Percentiles rank a stretch among this genome's conserved stretches.
Evolutionary conservation across 768 basidiomycete species (phyloP).

Genomic region (Dacryopinax spathularia): DNA sequence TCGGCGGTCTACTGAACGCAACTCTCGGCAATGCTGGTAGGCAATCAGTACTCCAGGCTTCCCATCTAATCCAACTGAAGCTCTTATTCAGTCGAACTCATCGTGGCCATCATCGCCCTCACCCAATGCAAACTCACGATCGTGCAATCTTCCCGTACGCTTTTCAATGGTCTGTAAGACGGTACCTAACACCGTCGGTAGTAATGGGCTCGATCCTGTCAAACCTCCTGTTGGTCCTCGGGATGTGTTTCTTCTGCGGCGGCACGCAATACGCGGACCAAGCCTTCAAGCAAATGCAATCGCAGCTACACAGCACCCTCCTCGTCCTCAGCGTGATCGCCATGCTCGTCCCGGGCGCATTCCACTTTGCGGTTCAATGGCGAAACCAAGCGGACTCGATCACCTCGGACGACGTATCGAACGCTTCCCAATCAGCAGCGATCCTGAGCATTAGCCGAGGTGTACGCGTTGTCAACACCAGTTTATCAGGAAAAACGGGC

Average conservation of each 20-base stretch:
- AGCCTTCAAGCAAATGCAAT: constrained; percentile 59
- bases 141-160: constrained; percentile 51
- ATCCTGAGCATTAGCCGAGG: constrained; percentile 66
- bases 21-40: constrained; percentile 25
- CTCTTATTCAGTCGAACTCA: not conserved
- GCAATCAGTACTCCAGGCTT: not conserved
- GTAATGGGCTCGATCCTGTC: constrained; percentile 74
- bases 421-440: constrained; percentile 28
- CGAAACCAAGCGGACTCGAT: constrained; percentile 7
- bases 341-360: constrained; percentile 55
- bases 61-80: not conserved
- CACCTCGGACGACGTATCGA: constrained; percentile 14
- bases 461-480: constrained; percentile 29
- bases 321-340: constrained; percentile 68
- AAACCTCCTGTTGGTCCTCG: constrained; percentile 59
- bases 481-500: not conserved
- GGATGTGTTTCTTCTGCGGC: constrained; percentile 85
- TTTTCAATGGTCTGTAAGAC: too few species aligned
- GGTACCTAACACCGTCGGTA: too few species aligned
- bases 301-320: constrained; percentile 61
- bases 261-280: constrained; percentile 69
- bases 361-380: constrained; percentile 41
- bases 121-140: constrained; percentile 67
- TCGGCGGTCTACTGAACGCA: constrained; percentile 74
- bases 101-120: constrained; percentile 46